Conservation (phyloP, 2,329 filamentous ascomycete genomes). For the Lasiodiplodia hormozganensis region DNA sequence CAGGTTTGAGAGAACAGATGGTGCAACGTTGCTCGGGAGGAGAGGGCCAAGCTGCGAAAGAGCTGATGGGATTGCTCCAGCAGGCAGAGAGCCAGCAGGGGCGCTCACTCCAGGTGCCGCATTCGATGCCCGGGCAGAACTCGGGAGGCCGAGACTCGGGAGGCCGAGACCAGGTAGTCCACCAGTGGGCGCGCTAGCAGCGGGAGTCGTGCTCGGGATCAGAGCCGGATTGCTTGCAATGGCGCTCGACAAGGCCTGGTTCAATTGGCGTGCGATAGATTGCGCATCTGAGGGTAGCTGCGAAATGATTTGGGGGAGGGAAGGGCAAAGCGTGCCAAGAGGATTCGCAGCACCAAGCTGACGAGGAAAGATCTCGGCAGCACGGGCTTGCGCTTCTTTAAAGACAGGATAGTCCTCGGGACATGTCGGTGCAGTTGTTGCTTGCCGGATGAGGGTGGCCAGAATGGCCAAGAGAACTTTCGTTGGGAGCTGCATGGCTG, state of each 20-base stretch:
- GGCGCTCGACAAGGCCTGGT: constrained; percentile 16
- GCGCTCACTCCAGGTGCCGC: not conserved
- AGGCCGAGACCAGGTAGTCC: not conserved
- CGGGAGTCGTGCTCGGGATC: not conserved
- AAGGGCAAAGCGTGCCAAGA: constrained; percentile 3
- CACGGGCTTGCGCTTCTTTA: constrained; percentile 12
- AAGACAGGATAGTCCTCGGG: constrained; percentile 16
- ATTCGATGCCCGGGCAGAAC: not conserved
- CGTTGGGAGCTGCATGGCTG: constrained; percentile 19
- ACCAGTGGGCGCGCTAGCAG: not conserved
- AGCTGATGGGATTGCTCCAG: not conserved
- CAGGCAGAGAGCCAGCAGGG: not conserved
- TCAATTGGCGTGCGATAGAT: constrained; percentile 11
- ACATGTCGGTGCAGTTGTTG: constrained; percentile 23
- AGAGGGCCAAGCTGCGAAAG: not conserved
- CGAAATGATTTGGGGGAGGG: constrained; percentile 1
- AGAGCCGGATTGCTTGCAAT: constrained; percentile 12
- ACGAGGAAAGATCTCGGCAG: constrained; percentile 20
- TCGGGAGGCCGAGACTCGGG: not conserved
- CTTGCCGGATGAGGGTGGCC: constrained; percentile 27
- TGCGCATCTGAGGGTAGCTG: constrained; percentile 15
- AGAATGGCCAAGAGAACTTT: constrained; percentile 26
- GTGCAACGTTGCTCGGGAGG: constrained; percentile 8
- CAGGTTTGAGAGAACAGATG: constrained; percentile 2
- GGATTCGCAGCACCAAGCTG: not conserved